Conservation (phyloP, 495 filamentous ascomycete species). For the Penicillium manginii region DNA sequence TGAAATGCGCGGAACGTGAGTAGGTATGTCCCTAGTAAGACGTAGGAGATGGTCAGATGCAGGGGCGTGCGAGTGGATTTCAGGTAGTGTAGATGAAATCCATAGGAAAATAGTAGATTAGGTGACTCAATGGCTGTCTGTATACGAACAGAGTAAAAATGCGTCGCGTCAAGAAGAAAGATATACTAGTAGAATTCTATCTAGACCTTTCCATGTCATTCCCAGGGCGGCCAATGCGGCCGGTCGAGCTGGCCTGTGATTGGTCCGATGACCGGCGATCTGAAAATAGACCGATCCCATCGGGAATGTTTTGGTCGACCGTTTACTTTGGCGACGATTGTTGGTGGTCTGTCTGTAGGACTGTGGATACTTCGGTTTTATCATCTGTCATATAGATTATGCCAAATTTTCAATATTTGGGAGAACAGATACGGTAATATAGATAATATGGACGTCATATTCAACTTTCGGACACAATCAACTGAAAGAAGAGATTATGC, state of each 20-base stretch:
- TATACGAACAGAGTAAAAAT: no score
- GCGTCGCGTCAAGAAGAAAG: neutral
- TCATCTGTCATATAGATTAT: neutral
- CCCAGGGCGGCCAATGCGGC: neutral
- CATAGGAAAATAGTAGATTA: no score
- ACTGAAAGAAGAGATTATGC: neutral
- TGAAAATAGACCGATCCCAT: neutral
- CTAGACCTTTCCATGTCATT: slow-evolving; percentile 1
- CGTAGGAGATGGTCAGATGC: no score
- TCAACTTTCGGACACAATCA: neutral
- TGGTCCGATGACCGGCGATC: neutral
- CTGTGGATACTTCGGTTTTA: no score
- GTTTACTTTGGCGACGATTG: no score
- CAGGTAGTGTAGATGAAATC: no score
- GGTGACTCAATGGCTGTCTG: no score
- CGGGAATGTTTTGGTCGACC: neutral
- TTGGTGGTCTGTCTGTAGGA: no score
- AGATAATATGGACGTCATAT: neutral
- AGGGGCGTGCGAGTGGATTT: no score
- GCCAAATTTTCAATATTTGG: neutral
- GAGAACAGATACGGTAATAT: no score
- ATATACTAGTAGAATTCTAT: neutral
- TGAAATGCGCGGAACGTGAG: neutral
- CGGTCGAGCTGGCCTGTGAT: neutral
- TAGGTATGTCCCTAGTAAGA: no score